Conservation (phyloP, 2,329 filamentous ascomycete genomes). For the Beauveria sp. region DNA sequence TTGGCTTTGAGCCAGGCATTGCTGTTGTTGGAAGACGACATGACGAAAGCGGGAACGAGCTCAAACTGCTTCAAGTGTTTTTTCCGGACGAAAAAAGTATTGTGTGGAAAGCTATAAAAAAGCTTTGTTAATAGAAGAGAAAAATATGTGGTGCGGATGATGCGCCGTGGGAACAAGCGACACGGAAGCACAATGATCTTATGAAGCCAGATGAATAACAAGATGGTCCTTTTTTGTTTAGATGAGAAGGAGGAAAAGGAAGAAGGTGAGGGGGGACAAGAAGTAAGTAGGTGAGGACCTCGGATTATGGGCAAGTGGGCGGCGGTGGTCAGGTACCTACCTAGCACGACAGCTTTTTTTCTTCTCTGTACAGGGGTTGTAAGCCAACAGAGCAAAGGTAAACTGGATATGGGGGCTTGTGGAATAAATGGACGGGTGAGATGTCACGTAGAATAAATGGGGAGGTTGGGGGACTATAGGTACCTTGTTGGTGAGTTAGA, state of each 20-base stretch:
- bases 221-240: constrained; percentile 4
- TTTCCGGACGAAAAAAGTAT: neutral
- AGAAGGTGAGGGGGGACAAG: neutral
- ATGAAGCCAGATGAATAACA: neutral
- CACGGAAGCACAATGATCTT: neutral
- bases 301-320: constrained; percentile 3
- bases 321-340: neutral
- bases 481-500: neutral
- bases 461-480: too few relatives aligned
- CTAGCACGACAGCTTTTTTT: neutral
- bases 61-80: neutral
- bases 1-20: constrained; percentile 72
- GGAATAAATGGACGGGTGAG: too few relatives aligned
- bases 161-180: neutral
- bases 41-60: constrained; percentile 4
- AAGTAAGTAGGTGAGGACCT: constrained; percentile 3
- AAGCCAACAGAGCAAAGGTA: too few relatives aligned
- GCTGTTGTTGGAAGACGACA: constrained; percentile 26
- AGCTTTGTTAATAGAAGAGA: constrained; percentile 5
- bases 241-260: constrained; percentile 5
- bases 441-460: too few relatives aligned
- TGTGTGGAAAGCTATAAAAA: neutral
- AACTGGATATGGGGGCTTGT: too few relatives aligned
- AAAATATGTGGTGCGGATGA: neutral
- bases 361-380: neutral